Evolutionary conservation across 345 rosid genomes (phyloP).

Genomic region (Passiflora organensis): DNA sequence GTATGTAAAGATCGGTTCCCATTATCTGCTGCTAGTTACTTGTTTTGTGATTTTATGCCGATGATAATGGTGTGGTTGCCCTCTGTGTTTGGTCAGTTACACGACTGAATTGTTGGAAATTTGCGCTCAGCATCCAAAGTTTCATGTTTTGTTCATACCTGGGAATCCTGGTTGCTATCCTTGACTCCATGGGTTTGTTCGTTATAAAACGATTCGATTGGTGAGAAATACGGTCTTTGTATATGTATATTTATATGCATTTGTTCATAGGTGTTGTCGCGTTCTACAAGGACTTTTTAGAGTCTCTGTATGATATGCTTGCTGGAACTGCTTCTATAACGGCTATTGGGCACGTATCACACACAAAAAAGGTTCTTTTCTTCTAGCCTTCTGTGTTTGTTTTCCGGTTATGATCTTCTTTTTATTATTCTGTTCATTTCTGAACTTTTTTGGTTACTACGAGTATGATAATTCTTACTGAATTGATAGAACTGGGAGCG

Average conservation of each 20-base stretch:
- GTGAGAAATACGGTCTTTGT: no score
- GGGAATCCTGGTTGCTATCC: conserved; percentile 33
- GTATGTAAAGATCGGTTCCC: no score
- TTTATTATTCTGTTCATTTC: no score
- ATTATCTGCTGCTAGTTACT: neutral
- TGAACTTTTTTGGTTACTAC: no score
- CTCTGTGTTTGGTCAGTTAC: conserved; percentile 27
- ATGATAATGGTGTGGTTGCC: no score
- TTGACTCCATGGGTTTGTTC: no score
- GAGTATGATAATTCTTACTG: conserved; percentile 4
- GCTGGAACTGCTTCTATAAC: conserved; percentile 55
- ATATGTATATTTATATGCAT: no score
- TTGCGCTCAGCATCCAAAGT: conserved; percentile 50
- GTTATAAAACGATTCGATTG: no score
- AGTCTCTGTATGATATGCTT: conserved; percentile 54
- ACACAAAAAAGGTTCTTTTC: conserved; percentile 59
- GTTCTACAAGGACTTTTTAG: conserved; percentile 74
- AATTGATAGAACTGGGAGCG: conserved; percentile 57
- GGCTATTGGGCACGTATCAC: conserved; percentile 74
- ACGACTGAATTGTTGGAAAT: conserved; percentile 69
- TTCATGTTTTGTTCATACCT: conserved; percentile 65
- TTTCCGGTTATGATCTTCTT: no score
- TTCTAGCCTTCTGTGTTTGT: no score
- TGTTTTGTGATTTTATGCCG: no score
- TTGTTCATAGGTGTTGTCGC: conserved; percentile 65